Evolutionary conservation across 331 rosid genomes (phyloP).

Genomic region (Spiraea crenata): DNA sequence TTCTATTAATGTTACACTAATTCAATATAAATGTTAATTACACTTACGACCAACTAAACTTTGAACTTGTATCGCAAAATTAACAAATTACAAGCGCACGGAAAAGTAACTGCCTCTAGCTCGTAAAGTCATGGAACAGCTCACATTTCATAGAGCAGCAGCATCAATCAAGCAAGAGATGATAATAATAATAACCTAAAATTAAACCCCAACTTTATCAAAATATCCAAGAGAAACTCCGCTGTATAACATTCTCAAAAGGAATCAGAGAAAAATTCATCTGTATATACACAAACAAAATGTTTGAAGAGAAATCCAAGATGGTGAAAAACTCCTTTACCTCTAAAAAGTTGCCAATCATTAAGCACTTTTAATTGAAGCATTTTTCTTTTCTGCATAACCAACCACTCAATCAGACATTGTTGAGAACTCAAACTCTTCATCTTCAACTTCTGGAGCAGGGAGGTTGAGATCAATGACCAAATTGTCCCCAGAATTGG

Average conservation of each 20-base stretch:
- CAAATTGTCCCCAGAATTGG: conserved; percentile 10
- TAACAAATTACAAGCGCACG: no score
- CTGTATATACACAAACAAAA: background rate
- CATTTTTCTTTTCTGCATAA: background rate
- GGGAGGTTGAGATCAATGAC: conserved; percentile 52
- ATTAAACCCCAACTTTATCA: background rate
- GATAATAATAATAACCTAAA: background rate
- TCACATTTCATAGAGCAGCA: background rate
- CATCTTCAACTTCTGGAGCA: conserved; percentile 32
- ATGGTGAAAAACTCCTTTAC: background rate
- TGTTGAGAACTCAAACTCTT: conserved; percentile 12
- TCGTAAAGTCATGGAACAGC: background rate
- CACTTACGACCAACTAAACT: no score
- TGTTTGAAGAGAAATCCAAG: background rate
- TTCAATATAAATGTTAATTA: no score
- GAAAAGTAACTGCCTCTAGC: background rate
- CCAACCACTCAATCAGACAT: background rate
- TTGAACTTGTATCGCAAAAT: no score
- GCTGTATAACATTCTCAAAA: background rate
- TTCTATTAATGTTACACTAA: no score
- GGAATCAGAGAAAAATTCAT: background rate
- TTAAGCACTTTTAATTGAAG: background rate
- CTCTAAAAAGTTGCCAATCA: background rate
- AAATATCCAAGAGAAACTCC: background rate
- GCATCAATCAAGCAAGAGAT: background rate